Base-by-base conservation (phyloP, 768 basidiomycete genomes). In the Xerocomellus intermedius region DNA sequence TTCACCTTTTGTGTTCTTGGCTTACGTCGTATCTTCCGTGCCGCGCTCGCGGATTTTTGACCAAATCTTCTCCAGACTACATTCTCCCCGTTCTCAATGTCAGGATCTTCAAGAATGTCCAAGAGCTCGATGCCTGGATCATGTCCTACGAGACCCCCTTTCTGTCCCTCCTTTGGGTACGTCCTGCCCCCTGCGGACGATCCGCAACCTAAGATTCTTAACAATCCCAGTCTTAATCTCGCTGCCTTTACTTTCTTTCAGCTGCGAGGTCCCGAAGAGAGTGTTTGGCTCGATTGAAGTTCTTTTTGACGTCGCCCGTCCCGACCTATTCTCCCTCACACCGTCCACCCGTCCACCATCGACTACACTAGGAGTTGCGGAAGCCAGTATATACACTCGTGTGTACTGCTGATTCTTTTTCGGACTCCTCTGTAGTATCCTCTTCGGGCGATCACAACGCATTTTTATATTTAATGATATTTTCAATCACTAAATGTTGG, bases 211-310 rank as follows among this genome's bases (percentile, higher is more conserved):
- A 6, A n/a, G 6, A 17, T 22, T 9, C 13, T 24, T 8, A 52
- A 32, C 21, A 22, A 7, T 38, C 12, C 8, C 13, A 56, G 55
- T 41, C 38, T 56, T 26, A 17, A 46, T n/a, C 37, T 56, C 21
- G 32, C 12, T 5, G 19, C 12, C 17, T 33, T 36, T 42, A 24
- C 71, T 24, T 28, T 69, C 47, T 17, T 8, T 30, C 13, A 13
- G 33, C 14, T 45, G 26, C 22, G 28, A 45, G 37, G 30, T 54
- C 26, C 26, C 39, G 22, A 38, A 38, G 21, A 19, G n/a, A 35
- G 33, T 21, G 4, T 41, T 54, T 17, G 17, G 28, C 13, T 33
- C 13, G 13, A 37, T 44, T 16, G 21, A 24, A 37, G 13, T 22
- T 24, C 13, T 17, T 32, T 24, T 41, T 22, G 19, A 33, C 37